A percentile compares a stretch with the other conserved stretches of the same genome.
These are phyloP conservation scores for Fusarium hainanense DNA, from an alignment of 2,329 filamentous ascomycete genomes.

Conservation along the genomic window DNA sequence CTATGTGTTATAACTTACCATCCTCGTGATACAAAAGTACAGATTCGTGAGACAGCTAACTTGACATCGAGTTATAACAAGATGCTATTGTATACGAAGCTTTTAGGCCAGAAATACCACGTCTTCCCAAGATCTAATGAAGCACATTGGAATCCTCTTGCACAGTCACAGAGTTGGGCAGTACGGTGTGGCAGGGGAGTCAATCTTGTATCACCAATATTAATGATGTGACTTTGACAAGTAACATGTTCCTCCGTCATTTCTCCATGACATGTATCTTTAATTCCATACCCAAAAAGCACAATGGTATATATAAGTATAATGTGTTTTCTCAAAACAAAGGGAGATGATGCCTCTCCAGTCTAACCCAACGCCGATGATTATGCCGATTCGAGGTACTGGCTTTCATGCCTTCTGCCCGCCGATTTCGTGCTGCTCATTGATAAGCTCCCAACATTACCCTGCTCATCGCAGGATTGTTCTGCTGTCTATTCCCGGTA, in stretches of 20 bases:
- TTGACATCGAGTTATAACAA: neutral
- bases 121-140: neutral
- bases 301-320: constrained; percentile 23
- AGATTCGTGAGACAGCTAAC: neutral
- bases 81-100: neutral
- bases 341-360: constrained; percentile 30
- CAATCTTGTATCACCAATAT: neutral
- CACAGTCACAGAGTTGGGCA: neutral
- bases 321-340: constrained; percentile 23
- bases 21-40: neutral
- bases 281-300: constrained; percentile 1
- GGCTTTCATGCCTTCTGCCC: constrained; percentile 8
- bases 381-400: constrained; percentile 32
- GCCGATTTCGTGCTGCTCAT: constrained; percentile 25
- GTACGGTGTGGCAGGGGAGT: neutral
- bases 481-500: neutral
- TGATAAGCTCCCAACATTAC: neutral
- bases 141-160: neutral
- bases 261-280: constrained; percentile 11
- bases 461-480: neutral
- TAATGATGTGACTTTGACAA: neutral
- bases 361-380: constrained; percentile 46
- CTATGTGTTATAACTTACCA: neutral
- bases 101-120: neutral
- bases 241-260: neutral